Base-by-base conservation (phyloP, 2,329 filamentous ascomycete genomes). In the Nigrospora oryzae region DNA sequence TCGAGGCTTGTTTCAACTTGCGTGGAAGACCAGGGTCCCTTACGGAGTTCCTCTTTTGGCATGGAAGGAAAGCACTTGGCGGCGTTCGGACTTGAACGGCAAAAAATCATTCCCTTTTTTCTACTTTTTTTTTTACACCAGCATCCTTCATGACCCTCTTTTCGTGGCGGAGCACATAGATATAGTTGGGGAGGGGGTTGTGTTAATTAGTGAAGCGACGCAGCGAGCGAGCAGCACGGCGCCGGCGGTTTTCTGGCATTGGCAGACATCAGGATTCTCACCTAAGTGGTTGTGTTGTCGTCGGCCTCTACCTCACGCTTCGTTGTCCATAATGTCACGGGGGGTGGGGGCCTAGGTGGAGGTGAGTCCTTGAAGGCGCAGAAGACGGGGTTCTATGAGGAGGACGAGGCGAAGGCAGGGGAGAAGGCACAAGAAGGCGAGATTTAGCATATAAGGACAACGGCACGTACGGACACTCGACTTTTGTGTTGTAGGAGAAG, bases 151-250 rank as follows among this genome's bases (percentile, higher is more conserved):
- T 50, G 57, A 61, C 60, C 50, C 57, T 62, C 59, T 48, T 57
- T 58, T 49, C 46, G 58, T 56, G 41, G 46, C 53, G 56, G 50
- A 57, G 58, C 58, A 56, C 58, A 50, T 54, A 59, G 45, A 43
- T 32, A 42, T 38, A 42, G 32, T 42, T 36, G 35, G 33, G 40
- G 30, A 14, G 23, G 23, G 23, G 17, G 47, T 51, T 55, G 50
- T 61, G 53, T 59, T 62, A 58, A 62, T 62, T 53, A 61, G 48
- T 53, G 54, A 54, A 60, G 58, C 55, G 54, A 56, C 59, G 60
- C 58, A 53, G 43, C 46, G 38, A 43, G 46, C 50, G 46, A 49
- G 35, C 38, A 43, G 41, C 43, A 46, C 54, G 57, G 58, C 58
- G 58, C 55, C 47, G 53, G 56, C 56, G 51, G 54, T 55, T 56